Percentiles rank a stretch among this genome's conserved stretches.
Evolutionary conservation across 2,329 filamentous ascomycete genomes (phyloP).

Genomic region (Biscogniauxia sp.): DNA sequence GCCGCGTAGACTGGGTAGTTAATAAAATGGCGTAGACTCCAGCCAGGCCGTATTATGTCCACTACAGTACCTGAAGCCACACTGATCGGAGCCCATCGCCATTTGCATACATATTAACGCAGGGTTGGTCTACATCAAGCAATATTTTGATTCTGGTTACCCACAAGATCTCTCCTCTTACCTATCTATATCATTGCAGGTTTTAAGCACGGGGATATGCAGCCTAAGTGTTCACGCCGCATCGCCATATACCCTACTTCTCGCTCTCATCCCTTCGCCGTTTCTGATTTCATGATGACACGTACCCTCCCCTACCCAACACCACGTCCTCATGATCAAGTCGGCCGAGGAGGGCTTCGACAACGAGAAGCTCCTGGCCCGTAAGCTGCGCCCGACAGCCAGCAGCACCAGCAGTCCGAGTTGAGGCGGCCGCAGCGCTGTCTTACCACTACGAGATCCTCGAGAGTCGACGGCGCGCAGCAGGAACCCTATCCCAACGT

Average conservation of each 20-base stretch:
- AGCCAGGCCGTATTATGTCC: too few species aligned
- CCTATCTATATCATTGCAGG: too few species aligned
- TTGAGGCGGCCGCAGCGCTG: conserved; percentile 35
- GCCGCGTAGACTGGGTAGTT: too few species aligned
- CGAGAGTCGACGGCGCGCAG: conserved; percentile 36
- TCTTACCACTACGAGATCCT: conserved; percentile 42
- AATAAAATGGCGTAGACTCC: too few species aligned
- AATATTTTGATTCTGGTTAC: too few species aligned
- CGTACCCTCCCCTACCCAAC: not conserved
- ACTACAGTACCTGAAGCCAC: too few species aligned
- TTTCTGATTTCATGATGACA: not conserved
- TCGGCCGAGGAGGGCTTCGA: not conserved
- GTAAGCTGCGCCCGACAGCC: conserved; percentile 31
- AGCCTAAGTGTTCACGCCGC: too few species aligned
- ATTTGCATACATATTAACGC: too few species aligned
- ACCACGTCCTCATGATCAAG: not conserved
- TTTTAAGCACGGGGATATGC: too few species aligned
- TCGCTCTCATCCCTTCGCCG: not conserved
- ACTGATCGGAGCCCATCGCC: too few species aligned
- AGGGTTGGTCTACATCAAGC: too few species aligned
- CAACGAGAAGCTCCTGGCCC: conserved; percentile 25
- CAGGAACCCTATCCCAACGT: conserved; percentile 31
- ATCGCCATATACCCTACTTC: not conserved
- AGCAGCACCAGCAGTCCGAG: conserved; percentile 40
- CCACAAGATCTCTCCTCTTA: too few species aligned